Conservation (phyloP, 2,329 filamentous ascomycete genomes). For the Ceratocystis alfenasii region DNA sequence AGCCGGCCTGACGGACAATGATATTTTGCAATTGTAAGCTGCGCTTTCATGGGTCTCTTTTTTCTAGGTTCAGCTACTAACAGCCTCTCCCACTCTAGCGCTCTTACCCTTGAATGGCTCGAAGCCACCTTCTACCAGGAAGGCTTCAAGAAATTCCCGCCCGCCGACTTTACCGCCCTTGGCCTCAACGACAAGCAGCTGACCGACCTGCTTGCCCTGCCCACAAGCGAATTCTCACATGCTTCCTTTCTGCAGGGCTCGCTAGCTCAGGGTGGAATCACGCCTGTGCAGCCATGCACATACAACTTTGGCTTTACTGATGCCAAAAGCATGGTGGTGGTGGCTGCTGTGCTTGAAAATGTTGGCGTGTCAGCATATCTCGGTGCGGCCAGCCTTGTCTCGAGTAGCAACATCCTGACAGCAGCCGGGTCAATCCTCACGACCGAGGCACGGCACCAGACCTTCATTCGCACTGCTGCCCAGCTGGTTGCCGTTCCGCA, state of each 20-base stretch:
- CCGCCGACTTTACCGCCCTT: slow-evolving; percentile 49
- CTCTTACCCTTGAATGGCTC: slow-evolving; percentile 62
- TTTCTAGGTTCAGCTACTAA: not conserved
- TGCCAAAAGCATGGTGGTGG: slow-evolving; percentile 54
- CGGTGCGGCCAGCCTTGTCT: slow-evolving; percentile 55
- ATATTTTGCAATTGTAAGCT: slow-evolving; percentile 48
- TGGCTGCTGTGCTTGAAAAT: slow-evolving; percentile 58
- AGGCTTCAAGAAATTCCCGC: slow-evolving; percentile 55
- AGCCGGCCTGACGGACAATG: slow-evolving; percentile 39
- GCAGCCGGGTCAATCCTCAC: slow-evolving; percentile 60
- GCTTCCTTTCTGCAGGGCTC: slow-evolving; percentile 38
- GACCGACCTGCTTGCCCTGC: slow-evolving; percentile 47
- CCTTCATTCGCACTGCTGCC: slow-evolving; percentile 53
- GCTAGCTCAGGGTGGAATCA: slow-evolving; percentile 49
- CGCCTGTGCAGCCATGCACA: slow-evolving; percentile 54
- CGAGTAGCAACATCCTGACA: slow-evolving; percentile 46
- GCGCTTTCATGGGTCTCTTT: not conserved
- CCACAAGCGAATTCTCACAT: slow-evolving; percentile 46
- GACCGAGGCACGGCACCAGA: slow-evolving; percentile 62
- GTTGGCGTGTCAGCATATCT: slow-evolving; percentile 64
- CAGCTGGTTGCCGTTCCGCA: slow-evolving; percentile 50
- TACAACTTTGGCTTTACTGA: slow-evolving; percentile 62
- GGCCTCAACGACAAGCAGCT: slow-evolving; percentile 28
- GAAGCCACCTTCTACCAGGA: slow-evolving; percentile 61
- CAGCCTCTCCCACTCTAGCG: slow-evolving; percentile 30